A percentile compares a stretch with the other conserved stretches of the same genome.
Conservation (phyloP, 768 basidiomycete genomes). For the Amanita pseudoporphyria region DNA sequence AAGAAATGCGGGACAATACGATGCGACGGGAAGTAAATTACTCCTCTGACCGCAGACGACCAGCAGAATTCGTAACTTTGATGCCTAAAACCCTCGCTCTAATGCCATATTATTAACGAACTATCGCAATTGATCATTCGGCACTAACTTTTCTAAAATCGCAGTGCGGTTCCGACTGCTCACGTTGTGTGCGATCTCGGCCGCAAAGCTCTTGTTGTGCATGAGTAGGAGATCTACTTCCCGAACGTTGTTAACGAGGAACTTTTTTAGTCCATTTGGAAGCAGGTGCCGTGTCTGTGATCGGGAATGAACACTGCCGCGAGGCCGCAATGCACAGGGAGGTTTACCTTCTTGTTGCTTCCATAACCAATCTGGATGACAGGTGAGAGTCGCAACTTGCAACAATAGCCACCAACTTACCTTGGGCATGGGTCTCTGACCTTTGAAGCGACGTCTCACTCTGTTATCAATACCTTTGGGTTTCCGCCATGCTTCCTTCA, state of each 20-base stretch:
- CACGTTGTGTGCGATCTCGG: constrained; percentile 95
- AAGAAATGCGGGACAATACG: constrained; percentile 18
- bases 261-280: constrained; percentile 93
- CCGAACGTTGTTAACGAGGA: constrained; percentile 87
- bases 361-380: constrained; percentile 68
- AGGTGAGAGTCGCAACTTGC: constrained; percentile 1
- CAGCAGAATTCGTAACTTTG: constrained; percentile 91
- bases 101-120: constrained; percentile 9
- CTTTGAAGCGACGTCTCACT: constrained; percentile 91
- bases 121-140: neutral
- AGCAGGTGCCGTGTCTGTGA: constrained; percentile 87
- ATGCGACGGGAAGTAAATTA: constrained; percentile 35
- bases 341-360: constrained; percentile 69
- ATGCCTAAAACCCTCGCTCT: constrained; percentile 82
- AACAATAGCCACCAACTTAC: constrained; percentile 30
- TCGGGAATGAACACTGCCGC: constrained; percentile 4
- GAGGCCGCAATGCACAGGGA: constrained; percentile 25
- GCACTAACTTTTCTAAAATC: constrained; percentile 75
- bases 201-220: constrained; percentile 96
- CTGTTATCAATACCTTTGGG: constrained; percentile 99
- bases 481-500: constrained; percentile 99
- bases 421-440: constrained; percentile 95
- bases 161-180: constrained; percentile 89
- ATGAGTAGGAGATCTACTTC: constrained; percentile 94
- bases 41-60: constrained; percentile 93